phyloP scores from a whole-genome alignment of 1,139 yeast species.

The Tardiomyces blankii region DNA sequence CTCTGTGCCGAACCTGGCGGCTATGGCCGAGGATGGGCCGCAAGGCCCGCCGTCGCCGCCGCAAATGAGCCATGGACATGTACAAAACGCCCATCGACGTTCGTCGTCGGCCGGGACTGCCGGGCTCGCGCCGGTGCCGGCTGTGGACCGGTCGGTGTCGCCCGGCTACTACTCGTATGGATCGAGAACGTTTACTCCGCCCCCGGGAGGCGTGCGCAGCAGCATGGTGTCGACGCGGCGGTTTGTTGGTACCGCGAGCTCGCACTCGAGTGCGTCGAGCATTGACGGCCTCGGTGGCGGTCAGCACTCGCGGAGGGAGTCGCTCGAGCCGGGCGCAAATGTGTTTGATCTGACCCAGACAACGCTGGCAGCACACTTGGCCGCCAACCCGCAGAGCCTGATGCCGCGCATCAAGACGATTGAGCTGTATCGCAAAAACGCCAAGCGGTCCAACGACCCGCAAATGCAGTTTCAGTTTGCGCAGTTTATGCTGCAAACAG shows the following conservation, averaged over 20 bases:
- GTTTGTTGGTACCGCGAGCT: background rate
- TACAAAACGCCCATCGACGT: background rate
- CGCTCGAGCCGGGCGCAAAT: background rate
- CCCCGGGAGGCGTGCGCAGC: background rate
- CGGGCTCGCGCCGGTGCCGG: background rate
- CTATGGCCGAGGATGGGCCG: background rate
- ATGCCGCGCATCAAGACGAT: conserved; percentile 78
- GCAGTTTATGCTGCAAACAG: conserved; percentile 82
- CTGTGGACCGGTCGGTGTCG: background rate
- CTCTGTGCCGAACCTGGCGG: background rate
- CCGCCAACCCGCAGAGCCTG: conserved; percentile 22
- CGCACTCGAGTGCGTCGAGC: background rate
- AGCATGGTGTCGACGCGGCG: background rate
- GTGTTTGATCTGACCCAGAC: background rate
- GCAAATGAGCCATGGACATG: background rate
- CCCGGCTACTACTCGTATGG: background rate
- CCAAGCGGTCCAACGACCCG: conserved; percentile 78
- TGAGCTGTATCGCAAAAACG: conserved; percentile 78
- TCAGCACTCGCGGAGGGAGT: background rate
- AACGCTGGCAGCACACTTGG: conserved; percentile 1
- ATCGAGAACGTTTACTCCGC: background rate
- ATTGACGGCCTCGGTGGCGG: background rate
- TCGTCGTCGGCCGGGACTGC: background rate
- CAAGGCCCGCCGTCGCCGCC: background rate
- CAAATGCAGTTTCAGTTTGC: conserved; percentile 81